A percentile compares a stretch with the other conserved stretches of the same genome.
Conservation (phyloP, 2,329 filamentous ascomycete species). For the Chaetomium sp. region DNA sequence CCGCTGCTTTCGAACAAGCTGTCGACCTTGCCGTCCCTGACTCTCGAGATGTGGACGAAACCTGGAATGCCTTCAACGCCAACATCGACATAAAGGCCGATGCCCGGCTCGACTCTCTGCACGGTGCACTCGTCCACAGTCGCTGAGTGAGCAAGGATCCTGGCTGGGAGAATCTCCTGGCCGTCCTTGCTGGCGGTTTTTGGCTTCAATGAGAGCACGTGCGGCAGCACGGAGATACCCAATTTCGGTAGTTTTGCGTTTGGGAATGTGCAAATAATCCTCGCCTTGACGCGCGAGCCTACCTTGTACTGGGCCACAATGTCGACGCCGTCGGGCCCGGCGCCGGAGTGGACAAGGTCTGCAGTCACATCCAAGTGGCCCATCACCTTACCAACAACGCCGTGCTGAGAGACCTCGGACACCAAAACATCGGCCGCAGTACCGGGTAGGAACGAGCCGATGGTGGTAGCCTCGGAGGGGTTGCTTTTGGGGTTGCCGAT, state of each 20-base stretch:
- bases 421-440: conserved; percentile 86
- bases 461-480: conserved; percentile 76
- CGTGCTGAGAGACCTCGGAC: conserved; percentile 70
- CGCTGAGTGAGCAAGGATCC: conserved; percentile 69
- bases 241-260: conserved; percentile 77
- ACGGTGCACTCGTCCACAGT: conserved; percentile 78
- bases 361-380: conserved; percentile 89
- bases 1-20: conserved; percentile 75
- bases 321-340: conserved; percentile 67
- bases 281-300: conserved; percentile 80
- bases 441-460: conserved; percentile 88
- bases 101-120: conserved; percentile 73
- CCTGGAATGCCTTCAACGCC: conserved; percentile 69
- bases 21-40: conserved; percentile 89
- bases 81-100: conserved; percentile 80
- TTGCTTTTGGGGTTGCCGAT: conserved; percentile 67
- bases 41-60: conserved; percentile 91
- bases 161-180: conserved; percentile 52
- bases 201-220: conserved; percentile 66
- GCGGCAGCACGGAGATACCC: conserved; percentile 85
- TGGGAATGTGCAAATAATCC: conserved; percentile 87
- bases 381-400: conserved; percentile 88
- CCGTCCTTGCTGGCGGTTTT: conserved; percentile 49
- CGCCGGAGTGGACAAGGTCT: conserved; percentile 85
- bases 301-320: conserved; percentile 78